Base-by-base conservation (phyloP, 192 early-diverging fungal species). In the Diversispora epigaea region DNA sequence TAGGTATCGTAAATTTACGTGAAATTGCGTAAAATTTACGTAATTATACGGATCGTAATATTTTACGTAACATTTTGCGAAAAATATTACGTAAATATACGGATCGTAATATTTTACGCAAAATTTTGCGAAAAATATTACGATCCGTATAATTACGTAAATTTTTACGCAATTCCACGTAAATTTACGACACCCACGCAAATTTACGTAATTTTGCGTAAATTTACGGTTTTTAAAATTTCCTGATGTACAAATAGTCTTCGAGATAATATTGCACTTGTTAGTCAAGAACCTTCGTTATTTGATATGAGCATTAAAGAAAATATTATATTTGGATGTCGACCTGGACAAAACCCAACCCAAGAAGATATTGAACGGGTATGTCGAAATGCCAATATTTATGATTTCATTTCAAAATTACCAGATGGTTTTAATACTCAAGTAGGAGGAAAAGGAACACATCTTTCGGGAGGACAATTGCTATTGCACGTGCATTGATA, bases 241-340 rank as follows among this genome's bases (percentile, higher is more conserved):
- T n/a, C n/a, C n/a, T n/a, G n/a, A n/a, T n/a, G n/a, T n/a, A 66
- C 79, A 79, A 58, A 79, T 81, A 6, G 79, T 50, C 83, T 97
- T 25, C 89, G 96, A 66, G 52, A 75, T 32, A 86, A 87, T 71
- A 80, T 96, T 84, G 91, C 93, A 17, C 81, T 98, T n/a, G 96
- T 98, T 11, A 90, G 91, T 25, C 96, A 98, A 79, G 95, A 97
- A 83, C 96, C 96, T 4, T 88, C 93, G 49, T 79, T 98, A 49
- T 96, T 97, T 77, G 93, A 95, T 82, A 82, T 93, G 79, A 85
- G 89, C 32, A 92, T 98, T 75, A 86, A 84, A 39, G 94, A 97
- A 15, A 98, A 98, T 86, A 95, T 98, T 64, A 83, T 82, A 7
- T 96, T 93, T 77, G 79, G 77, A 3, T 64, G 62, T 40, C 80